phyloP scores from a whole-genome alignment of 2,329 filamentous ascomycete species.

The Sporothrix globosa region DNA sequence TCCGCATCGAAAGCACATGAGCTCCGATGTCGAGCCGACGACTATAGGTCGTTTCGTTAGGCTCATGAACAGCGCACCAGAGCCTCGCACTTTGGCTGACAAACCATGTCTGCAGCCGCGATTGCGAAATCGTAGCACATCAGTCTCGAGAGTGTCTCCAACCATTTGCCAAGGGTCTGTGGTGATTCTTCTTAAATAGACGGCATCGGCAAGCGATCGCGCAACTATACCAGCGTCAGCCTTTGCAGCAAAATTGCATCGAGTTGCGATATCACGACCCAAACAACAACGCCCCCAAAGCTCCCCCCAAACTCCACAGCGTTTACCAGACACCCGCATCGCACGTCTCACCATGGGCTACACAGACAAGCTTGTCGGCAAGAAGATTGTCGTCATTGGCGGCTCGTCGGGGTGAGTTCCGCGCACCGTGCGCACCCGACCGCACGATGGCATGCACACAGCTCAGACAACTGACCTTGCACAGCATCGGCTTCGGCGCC shows the following conservation, averaged over 20 bases:
- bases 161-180: background rate
- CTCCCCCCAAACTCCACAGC: too few relatives aligned
- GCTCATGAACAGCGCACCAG: background rate
- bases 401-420: constrained; percentile 44
- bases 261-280: background rate
- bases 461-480: background rate
- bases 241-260: background rate
- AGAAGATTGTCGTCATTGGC: constrained; percentile 46
- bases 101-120: background rate
- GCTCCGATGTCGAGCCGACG: constrained; percentile 2
- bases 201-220: background rate
- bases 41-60: background rate
- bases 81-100: constrained; percentile 9
- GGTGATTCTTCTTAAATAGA: background rate
- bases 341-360: constrained; percentile 32
- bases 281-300: too few relatives aligned
- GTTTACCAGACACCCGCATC: too few relatives aligned
- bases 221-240: background rate
- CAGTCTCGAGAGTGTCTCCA: background rate
- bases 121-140: constrained; percentile 4
- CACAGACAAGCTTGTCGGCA: constrained; percentile 43
- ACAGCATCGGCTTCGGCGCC: constrained; percentile 47
- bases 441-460: too few relatives aligned
- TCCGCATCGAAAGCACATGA: background rate
- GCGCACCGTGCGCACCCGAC: too few relatives aligned